Conservation (phyloP, 2,329 filamentous ascomycete species). For the Ciborinia camelliae region DNA sequence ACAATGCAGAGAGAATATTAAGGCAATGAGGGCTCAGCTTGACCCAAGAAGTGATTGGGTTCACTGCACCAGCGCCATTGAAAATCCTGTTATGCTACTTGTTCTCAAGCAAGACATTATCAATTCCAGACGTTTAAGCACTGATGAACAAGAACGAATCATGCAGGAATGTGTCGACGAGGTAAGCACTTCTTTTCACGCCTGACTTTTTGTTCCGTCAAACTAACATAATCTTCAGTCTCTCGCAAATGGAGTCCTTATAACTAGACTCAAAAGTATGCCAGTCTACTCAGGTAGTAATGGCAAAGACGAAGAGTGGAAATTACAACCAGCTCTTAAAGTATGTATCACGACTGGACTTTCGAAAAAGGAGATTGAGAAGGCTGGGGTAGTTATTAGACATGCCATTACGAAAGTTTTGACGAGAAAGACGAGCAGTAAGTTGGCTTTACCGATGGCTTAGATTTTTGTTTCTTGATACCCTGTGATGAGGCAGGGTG, state of each 20-base stretch:
- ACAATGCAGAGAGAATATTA: slow-evolving; percentile 81
- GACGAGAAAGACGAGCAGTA: slow-evolving; percentile 56
- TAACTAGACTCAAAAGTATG: slow-evolving; percentile 79
- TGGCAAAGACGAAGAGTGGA: slow-evolving; percentile 66
- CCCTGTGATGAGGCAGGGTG: background rate
- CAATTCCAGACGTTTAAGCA: slow-evolving; percentile 61
- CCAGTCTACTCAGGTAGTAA: slow-evolving; percentile 62
- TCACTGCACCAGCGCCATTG: slow-evolving; percentile 69
- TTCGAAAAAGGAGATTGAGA: slow-evolving; percentile 92
- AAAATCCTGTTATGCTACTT: slow-evolving; percentile 85
- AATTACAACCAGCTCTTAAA: slow-evolving; percentile 78
- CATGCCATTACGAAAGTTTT: slow-evolving; percentile 95
- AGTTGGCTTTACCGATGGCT: slow-evolving; percentile 40
- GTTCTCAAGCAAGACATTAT: slow-evolving; percentile 81
- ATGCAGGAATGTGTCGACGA: slow-evolving; percentile 94
- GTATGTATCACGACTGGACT: slow-evolving; percentile 85
- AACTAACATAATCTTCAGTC: slow-evolving; percentile 49
- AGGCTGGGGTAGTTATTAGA: slow-evolving; percentile 80
- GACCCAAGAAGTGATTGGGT: slow-evolving; percentile 95
- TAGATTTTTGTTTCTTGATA: slow-evolving; percentile 22
- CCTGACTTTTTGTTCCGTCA: background rate
- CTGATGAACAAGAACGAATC: slow-evolving; percentile 77
- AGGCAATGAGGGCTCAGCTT: slow-evolving; percentile 78
- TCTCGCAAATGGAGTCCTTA: slow-evolving; percentile 82
- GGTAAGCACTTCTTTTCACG: slow-evolving; percentile 50